These are phyloP conservation scores for Nicotiana knightiana DNA, from an alignment of 257 asterid genomes.

Conservation along the genomic window DNA sequence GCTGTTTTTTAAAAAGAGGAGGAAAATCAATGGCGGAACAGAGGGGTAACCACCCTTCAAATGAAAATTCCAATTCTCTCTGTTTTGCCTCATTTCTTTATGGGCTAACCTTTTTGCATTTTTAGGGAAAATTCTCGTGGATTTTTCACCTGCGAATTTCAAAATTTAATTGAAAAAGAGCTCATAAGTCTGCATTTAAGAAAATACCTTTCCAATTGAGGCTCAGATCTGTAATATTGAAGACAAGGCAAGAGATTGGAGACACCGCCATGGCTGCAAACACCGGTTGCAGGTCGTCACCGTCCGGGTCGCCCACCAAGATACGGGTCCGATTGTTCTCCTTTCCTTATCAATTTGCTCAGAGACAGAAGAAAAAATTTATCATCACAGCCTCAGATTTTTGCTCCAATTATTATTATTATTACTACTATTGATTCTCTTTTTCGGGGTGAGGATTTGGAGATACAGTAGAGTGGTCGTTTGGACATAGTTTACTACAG, in stretches of 20 bases:
- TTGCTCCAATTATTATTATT: background rate
- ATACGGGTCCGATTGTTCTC: background rate
- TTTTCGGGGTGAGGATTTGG: background rate
- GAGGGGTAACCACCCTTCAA: no score
- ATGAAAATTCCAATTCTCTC: background rate
- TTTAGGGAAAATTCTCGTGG: background rate
- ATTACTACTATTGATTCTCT: background rate
- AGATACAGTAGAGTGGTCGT: background rate
- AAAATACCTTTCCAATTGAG: background rate
- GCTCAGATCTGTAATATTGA: background rate
- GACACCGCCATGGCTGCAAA: background rate
- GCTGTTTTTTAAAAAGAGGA: no score
- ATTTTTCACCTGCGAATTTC: no score
- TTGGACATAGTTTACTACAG: background rate
- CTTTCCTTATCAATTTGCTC: background rate
- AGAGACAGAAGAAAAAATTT: background rate
- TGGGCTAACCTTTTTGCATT: background rate
- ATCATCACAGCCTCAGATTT: conserved; percentile 1
- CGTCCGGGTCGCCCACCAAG: background rate
- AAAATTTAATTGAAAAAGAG: no score
- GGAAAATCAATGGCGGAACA: no score
- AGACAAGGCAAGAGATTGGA: background rate
- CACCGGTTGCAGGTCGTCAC: background rate
- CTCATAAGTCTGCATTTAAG: no score
- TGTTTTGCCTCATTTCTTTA: background rate